A percentile compares a stretch with the other conserved stretches of the same genome.
These are phyloP conservation scores for Entelexis sorbosivorans DNA, from an alignment of 1,139 yeast genomes.

Conservation along the genomic window DNA sequence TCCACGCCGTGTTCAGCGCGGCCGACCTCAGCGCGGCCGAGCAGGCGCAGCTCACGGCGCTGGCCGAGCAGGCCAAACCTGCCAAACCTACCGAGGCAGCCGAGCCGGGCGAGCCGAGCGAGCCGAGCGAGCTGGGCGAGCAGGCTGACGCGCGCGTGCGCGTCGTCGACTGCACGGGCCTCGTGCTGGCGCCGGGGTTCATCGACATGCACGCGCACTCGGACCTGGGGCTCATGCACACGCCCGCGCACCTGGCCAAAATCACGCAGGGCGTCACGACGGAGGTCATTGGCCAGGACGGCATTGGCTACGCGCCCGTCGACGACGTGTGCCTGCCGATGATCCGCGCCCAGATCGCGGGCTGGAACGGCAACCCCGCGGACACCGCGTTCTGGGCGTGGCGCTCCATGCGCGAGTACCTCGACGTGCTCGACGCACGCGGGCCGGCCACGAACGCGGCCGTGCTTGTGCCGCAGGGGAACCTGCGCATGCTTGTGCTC, in stretches of 20 bases:
- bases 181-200: slow-evolving; percentile 17
- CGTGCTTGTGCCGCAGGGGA: slow-evolving; percentile 18
- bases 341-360: slow-evolving; percentile 17
- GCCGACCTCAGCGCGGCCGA: too few relatives aligned
- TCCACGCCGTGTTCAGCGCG: not conserved
- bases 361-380: slow-evolving; percentile 20
- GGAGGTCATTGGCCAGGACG: slow-evolving; percentile 20
- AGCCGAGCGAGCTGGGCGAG: too few relatives aligned
- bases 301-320: slow-evolving; percentile 20
- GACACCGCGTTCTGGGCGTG: slow-evolving; percentile 15
- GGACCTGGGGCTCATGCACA: slow-evolving; percentile 16
- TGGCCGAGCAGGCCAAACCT: too few relatives aligned
- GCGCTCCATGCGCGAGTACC: slow-evolving; percentile 13
- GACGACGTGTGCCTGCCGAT: slow-evolving; percentile 13
- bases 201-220: slow-evolving; percentile 22
- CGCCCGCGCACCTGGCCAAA: slow-evolving; percentile 19
- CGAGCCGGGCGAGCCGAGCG: too few relatives aligned
- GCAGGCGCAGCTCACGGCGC: too few relatives aligned
- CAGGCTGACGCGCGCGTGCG: not conserved
- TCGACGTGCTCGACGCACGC: slow-evolving; percentile 10
- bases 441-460: slow-evolving; percentile 17
- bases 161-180: slow-evolving; percentile 13
- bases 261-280: slow-evolving; percentile 21
- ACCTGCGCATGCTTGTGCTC: slow-evolving; percentile 19
- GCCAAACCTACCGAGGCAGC: too few relatives aligned